Base-by-base conservation (phyloP, 441 rosid genomes). In the Breynia disticha region DNA sequence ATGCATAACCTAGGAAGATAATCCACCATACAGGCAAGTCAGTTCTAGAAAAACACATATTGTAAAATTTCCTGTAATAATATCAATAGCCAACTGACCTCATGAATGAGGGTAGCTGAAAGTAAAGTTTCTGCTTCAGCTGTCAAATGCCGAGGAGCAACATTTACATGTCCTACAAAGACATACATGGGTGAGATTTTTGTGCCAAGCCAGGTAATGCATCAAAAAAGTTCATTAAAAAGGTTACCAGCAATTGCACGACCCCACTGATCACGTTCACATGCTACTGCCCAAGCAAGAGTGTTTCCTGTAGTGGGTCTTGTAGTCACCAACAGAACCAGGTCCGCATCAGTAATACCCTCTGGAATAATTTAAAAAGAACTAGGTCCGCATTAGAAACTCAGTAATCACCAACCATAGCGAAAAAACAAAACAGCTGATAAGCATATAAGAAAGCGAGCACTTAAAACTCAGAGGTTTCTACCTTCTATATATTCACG, bases 181-280 rank as follows among this genome's bases (percentile, higher is more conserved):
- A 20, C n/a, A 71, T 43, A 64, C 24, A 46, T 12, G 38, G 28
- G 18, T 54, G 22, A 46, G 54, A 50, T 32, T 57, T 64, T 41
- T 66, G 64, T 32, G 38, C 21, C 13, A 54, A 18, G 41, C 35
- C 32, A 17, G 1, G 15, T 14, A 11, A 47, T 10, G n/a, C 13
- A 7, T 5, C 11, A 47, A 28, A 32, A 48, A 11, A 41, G 41
- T 19, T 42, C 12, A 28, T 32, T 35, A 13, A 54, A 56, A 28
- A 35, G 50, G 39, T 57, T 75, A 84, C 99, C 99, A 71, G 99
- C 99, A 63, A 94, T 80, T 52, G 99, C 97, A 52, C 99, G 95
- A 41, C 99, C 99, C 97, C 99, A 94, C 45, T 94, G 99, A 72
- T 94, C 99, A 48, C 97, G 93, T 63, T 94, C 97, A 57, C 99